Percentiles rank a stretch among this genome's conserved stretches.
phyloP scores from a whole-genome alignment of 2,329 filamentous ascomycete genomes.

The Harringtonia aguacate region DNA sequence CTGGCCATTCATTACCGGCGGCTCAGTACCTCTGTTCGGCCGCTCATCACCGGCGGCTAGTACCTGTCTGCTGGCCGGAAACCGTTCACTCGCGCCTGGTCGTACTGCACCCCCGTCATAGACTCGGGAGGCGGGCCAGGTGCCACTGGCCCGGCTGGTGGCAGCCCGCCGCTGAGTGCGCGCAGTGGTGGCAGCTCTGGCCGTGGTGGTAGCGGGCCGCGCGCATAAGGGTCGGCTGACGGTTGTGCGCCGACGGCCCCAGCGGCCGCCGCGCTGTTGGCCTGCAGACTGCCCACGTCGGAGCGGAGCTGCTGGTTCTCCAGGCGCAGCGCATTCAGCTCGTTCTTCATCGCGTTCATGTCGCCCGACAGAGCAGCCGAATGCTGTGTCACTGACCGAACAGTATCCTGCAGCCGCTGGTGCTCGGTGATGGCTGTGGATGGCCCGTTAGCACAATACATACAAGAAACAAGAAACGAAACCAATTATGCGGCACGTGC shows the following conservation, averaged over 20 bases:
- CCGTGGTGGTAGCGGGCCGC: slow-evolving; percentile 20
- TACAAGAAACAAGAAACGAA: not conserved
- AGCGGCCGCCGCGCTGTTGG: slow-evolving; percentile 5
- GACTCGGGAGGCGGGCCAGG: slow-evolving; percentile 35
- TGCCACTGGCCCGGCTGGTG: slow-evolving; percentile 14
- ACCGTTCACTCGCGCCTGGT: slow-evolving; percentile 34
- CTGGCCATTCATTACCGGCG: no score
- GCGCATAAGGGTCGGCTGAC: slow-evolving; percentile 17
- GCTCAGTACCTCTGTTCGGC: no score
- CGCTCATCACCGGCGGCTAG: no score
- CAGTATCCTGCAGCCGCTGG: slow-evolving; percentile 39
- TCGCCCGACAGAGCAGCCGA: slow-evolving; percentile 30
- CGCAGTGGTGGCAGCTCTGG: slow-evolving; percentile 48
- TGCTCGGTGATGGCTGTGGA: slow-evolving; percentile 50
- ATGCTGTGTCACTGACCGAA: slow-evolving; percentile 35
- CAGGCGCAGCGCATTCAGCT: slow-evolving; percentile 34
- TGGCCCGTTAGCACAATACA: not conserved
- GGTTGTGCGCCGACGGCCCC: not conserved
- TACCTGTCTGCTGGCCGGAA: slow-evolving; percentile 23
- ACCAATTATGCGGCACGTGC: slow-evolving; percentile 11
- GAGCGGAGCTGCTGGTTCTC: slow-evolving; percentile 37
- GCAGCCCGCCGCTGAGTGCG: slow-evolving; percentile 33
- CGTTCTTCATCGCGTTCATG: slow-evolving; percentile 36
- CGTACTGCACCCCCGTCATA: slow-evolving; percentile 58
- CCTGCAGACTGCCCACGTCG: slow-evolving; percentile 17